Base-by-base conservation (phyloP, 371 early-diverging fungal species). In the Lichtheimia hyalospora region DNA sequence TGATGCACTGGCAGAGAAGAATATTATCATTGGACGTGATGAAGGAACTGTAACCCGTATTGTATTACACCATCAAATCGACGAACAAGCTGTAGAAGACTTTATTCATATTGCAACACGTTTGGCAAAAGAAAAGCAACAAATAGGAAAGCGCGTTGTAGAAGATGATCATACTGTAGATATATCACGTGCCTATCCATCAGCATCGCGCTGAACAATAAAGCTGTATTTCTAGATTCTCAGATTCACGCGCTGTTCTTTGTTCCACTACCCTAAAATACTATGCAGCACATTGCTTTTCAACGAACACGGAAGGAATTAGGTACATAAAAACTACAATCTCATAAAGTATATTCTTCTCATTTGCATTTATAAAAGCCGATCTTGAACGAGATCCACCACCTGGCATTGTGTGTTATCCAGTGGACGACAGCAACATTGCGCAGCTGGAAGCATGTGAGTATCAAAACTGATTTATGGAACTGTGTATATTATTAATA, bases 11-110 rank as follows among this genome's bases (percentile, higher is more conserved):
- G 72, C 62, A 25, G 57, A 72, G 48, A 63, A 73, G 23, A 83
- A 82, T 7, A 80, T 90, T 63, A 71, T 75, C 58, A 81, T 89
- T 43, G 77, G 77, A 27, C 42, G 48, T 42, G 81, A 82, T 2
- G 82, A 80, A 13, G 75, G 71, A 13, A 75, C 73, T n/a, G 67
- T 65, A 5, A 63, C 81, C 20, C 80, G 94, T 16, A 64, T 92
- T 14, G 95, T 92, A 15, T 58, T 91, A 15, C 95, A 94, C 67
- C 84, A 91, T 60, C 90, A 92, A 64, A 84, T 90, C 15, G 62
- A 78, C 2, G 61, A 74, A 18, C 77, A 84, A 40, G 88, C 83
- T 0, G 76, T 89, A 5, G 84, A 87, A 2, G 61, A 63, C 28
- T 75, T 88, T 58, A 73, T 84, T 3, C 48, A 64, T 6, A 54